Evolutionary conservation across 1,139 yeast genomes (phyloP), one percentile per base, ranked within the genome.

Genomic region (Pichia sp.): DNA sequence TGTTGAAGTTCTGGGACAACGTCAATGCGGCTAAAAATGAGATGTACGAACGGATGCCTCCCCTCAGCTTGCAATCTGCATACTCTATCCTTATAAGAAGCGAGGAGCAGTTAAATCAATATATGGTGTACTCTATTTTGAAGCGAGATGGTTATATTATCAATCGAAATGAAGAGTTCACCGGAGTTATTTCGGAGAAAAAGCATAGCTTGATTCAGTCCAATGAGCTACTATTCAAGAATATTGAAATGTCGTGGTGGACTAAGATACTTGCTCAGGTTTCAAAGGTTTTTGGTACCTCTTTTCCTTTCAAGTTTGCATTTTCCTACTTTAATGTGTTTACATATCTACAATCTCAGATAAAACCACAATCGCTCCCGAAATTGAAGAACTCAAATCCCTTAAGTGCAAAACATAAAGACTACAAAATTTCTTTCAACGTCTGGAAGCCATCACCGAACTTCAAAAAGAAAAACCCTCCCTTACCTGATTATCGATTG

Each of bases 391-490:
- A 37, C 20, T 13, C 12, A 9, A 25, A 27, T 18, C 16, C 11
- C 5, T 18, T 13, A 4, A 16, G 16, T 10, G 22, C 11, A 4
- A 13, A 3, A 8, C 12, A 22, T 3, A 32, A 34, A 18, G n/a
- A 30, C 2, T 35, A 38, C 19, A 27, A 29, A 3, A 52, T 70
- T 2, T 59, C 67, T 1, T 87, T 68, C 49, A 69, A 82, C 49
- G 85, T 85, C 1, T 88, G 96, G 96, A 87, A 84, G 56, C 97
- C 97, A 0, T 64, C 69, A 2, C 72, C 80, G 0, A 59, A 56
- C 9, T 88, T 84, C 59, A 77, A 77, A 39, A 87, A 87, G 51
- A 77, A 75, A 29, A 53, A 56, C 22, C 87, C 88, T 0, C 82
- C 85, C 0, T 45, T 53, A 1, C 94, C 96, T 1, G 91, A 88